A percentile compares a stretch with the other conserved stretches of the same genome.
Conservation (phyloP, 768 basidiomycete genomes). For the Kondoa subrosea region DNA sequence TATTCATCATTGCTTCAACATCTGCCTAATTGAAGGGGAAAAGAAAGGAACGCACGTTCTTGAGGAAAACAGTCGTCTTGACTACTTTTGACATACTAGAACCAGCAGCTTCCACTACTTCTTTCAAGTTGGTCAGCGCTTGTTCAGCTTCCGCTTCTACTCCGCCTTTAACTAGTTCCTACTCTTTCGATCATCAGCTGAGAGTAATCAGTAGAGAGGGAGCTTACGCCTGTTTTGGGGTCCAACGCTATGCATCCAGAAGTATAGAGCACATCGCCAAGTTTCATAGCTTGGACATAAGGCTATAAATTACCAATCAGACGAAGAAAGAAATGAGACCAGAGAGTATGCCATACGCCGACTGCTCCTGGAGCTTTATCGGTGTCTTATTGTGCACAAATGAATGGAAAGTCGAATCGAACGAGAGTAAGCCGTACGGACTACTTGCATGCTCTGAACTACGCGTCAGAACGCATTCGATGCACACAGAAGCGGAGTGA, state of each 20-base stretch:
- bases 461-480: background rate
- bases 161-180: background rate
- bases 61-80: slow-evolving; percentile 29
- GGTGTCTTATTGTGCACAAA: background rate
- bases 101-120: slow-evolving; percentile 31
- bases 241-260: slow-evolving; percentile 7
- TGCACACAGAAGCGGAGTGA: background rate
- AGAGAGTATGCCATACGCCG: background rate
- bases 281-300: slow-evolving; percentile 4
- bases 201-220: background rate
- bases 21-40: background rate
- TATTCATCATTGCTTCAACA: background rate
- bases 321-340: too few species aligned
- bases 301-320: background rate
- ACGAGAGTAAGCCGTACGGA: background rate
- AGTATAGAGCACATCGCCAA: background rate
- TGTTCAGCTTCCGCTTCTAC: slow-evolving; percentile 1
- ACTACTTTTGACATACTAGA: slow-evolving; percentile 14
- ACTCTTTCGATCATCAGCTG: background rate
- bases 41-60: slow-evolving; percentile 14
- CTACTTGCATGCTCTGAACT: background rate
- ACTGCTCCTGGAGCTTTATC: slow-evolving; percentile 3
- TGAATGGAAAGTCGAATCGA: background rate
- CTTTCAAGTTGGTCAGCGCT: slow-evolving; percentile 19
- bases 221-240: slow-evolving; percentile 4